Percentiles rank a stretch among this genome's conserved stretches.
Conservation (phyloP, 2,329 filamentous ascomycete species). For the Trichoderma arundinaceum region DNA sequence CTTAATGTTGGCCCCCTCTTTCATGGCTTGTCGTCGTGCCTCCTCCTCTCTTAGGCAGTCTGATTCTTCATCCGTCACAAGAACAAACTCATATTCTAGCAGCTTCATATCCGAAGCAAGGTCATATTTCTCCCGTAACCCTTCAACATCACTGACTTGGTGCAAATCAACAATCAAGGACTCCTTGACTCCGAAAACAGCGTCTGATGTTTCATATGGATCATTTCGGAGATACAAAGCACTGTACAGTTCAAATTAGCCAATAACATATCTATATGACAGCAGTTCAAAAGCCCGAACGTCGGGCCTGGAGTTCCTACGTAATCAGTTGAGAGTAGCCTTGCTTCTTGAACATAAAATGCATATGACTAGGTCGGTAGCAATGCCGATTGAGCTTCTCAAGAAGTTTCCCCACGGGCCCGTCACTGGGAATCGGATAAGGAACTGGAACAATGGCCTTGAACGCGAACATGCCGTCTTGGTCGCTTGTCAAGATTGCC, state of each 20-base stretch:
- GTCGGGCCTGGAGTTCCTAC: too few relatives aligned
- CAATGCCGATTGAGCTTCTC: constrained; percentile 70
- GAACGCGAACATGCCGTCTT: constrained; percentile 67
- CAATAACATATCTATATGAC: too few relatives aligned
- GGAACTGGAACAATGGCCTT: constrained; percentile 82
- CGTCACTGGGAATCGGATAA: constrained; percentile 84
- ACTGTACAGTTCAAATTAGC: not conserved
- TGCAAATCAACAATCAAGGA: constrained; percentile 70
- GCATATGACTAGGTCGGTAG: constrained; percentile 78
- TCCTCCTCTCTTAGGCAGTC: too few relatives aligned
- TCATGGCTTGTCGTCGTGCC: too few relatives aligned
- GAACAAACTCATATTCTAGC: too few relatives aligned
- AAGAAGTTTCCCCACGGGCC: constrained; percentile 78
- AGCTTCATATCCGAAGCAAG: too few relatives aligned
- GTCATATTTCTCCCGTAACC: too few relatives aligned
- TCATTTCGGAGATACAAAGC: constrained; percentile 64
- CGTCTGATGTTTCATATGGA: constrained; percentile 77
- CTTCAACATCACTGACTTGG: too few relatives aligned
- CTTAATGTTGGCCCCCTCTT: too few relatives aligned
- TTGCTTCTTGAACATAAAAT: constrained; percentile 85
- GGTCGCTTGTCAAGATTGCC: constrained; percentile 38
- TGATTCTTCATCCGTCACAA: too few relatives aligned
- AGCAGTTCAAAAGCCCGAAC: too few relatives aligned
- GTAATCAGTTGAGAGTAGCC: constrained; percentile 54
- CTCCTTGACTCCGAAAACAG: constrained; percentile 86